phyloP scores from a whole-genome alignment of 345 rosid genomes.

The Lenwebbia sp. region DNA sequence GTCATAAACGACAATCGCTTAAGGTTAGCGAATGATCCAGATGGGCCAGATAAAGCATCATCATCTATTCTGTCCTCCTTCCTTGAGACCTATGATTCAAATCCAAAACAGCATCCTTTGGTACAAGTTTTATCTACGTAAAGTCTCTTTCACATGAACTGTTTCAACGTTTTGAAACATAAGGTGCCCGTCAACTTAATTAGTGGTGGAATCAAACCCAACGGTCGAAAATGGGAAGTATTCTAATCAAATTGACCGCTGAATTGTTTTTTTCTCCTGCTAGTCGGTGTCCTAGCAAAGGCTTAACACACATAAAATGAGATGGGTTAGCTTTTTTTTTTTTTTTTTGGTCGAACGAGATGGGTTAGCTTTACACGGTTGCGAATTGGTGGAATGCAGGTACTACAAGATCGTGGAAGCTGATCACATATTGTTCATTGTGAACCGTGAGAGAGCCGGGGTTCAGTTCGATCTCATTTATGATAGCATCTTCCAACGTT shows the following conservation, averaged over 20 bases:
- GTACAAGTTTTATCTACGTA: not conserved
- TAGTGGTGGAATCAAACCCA: not conserved
- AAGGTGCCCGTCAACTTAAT: not conserved
- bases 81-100: not conserved
- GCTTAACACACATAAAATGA: not conserved
- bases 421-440: conserved; percentile 73
- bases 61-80: not conserved
- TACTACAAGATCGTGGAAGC: conserved; percentile 86
- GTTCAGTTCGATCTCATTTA: conserved; percentile 80
- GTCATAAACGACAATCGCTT: not conserved
- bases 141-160: not conserved
- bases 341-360: not conserved
- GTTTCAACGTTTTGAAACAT: not conserved
- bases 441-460: conserved; percentile 90
- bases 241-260: not conserved
- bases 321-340: not conserved
- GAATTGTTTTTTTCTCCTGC: not conserved
- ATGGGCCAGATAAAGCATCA: not conserved
- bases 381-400: conserved; percentile 28
- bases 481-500: conserved; percentile 86
- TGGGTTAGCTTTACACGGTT: not conserved
- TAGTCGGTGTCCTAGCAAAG: not conserved
- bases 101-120: not conserved
- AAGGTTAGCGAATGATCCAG: not conserved
- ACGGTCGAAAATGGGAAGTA: not conserved